Evolutionary conservation across 768 basidiomycete genomes (phyloP), one percentile per base, ranked within the genome.

Genomic region (Psilocybe cyanescens): DNA sequence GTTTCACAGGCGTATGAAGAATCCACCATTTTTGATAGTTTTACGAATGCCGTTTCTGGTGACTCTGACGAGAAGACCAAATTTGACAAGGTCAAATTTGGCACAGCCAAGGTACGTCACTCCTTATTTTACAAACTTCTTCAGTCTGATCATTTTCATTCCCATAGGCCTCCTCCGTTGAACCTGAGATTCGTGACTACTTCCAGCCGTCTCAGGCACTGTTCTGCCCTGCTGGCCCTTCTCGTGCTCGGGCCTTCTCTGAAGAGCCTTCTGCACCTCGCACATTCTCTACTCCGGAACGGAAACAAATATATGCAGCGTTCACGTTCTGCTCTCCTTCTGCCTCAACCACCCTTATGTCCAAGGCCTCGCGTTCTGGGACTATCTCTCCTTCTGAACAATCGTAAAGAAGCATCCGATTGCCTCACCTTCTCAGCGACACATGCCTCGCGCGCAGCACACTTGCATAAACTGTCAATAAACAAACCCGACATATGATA

Each of bases 271-370:
- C 71, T 3, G 76, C 75, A 49, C 58, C 71, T 56, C 76, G 72
- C 57, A 71, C 77, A n/a, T 86, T 91, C 64, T 85, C 87, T 16
- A 91, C 91, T 3, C 90, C 91, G 3, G 88, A 92, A 68, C 86
- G 90, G 67, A 86, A 87, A 69, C 82, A 79, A 61, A 87, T 87
- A 61, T 91, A 90, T 71, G 80, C 89, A 19, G 81, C 89, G 3
- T 93, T 93, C 71, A 92, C 91, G 3, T 93, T 93, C 76, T 83
- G 86, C 14, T 88, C 90, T 1, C 91, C 91, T 6, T 88, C 88
- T 1, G 86, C 84, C 8, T 78, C 84, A 1, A 81, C 83, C 55
- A 76, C 83, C 59, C 86, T 86, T 58, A 82, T 82, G 74, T 81
- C 74, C 67, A 77, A 81, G 70, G 72, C 74, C 19, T 77, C 73